Evolutionary conservation across 257 asterid genomes (phyloP), one percentile per base, ranked within the genome.

Genomic region (Osmanthus fragrans): DNA sequence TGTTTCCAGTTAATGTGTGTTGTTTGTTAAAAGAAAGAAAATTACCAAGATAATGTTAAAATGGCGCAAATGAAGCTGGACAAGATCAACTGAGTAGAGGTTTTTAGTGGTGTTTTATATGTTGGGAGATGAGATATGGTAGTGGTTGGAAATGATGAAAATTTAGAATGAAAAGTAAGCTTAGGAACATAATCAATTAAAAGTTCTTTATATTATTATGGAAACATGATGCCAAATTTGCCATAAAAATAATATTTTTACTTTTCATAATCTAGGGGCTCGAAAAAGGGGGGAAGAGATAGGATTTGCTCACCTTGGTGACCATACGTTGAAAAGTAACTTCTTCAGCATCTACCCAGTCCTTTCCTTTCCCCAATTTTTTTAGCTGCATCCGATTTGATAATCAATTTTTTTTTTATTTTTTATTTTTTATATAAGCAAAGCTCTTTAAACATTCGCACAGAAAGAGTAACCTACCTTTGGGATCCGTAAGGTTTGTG

Each of bases 261-360:
- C 16, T 25, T 11, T 54, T 39, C 25, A 73, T 54, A 10, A 73
- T 30, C 73, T 75, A 37, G 56, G 32, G 72, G 32, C 69, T 73
- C 67, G 29, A 16, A 30, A 21, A 9, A n/a, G n/a, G n/a, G n/a
- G 56, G 12, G 80, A 87, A 78, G 87, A 86, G 86, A 79, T 86
- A 79, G 87, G 85, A 84, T 83, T 88, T 87, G 84, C 92, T 91
- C 91, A 95, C 98, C 99, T 95, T 95, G 85, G 98, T 86, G 63
- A 95, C 99, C 98, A 93, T 95, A 72, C 97, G 97, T 84, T 91
- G 99, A 84, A 95, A 95, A 72, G 98, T 93, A 70, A 91, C 74
- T 83, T 93, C 99, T 85, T 91, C 94, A 40, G 93, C 97, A 71
- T 95, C 97, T 70, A 93, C 81, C 79, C 86, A 85, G 79, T 94